Base-by-base conservation (phyloP, 768 basidiomycete species). In the Hygrocybe punicea region DNA sequence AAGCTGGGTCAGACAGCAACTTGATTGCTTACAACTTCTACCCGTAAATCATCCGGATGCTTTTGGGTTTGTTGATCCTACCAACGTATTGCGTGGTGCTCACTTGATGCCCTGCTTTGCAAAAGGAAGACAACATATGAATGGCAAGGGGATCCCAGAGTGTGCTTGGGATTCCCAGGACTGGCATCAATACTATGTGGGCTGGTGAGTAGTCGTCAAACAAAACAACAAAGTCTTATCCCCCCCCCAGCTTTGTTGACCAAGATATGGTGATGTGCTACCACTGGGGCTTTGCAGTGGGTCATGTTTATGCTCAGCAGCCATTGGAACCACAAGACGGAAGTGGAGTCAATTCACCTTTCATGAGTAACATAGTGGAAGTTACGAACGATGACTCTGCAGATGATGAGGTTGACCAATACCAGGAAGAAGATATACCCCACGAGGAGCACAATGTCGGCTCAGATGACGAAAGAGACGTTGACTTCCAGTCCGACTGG, bases 31-130 rank as follows among this genome's bases (percentile, higher is more conserved):
- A 3, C 55, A 56, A 0, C 72, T 71, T 42, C 48, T 65, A 2
- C 61, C 62, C 0, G 51, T 63, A 1, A 44, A 44, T 14, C 61
- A 70, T 0, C 11, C 46, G 0, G 58, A 55, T 10, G 60, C 72
- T 0, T 78, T 76, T 55, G 66, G 72, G 0, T 78, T 78, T 58
- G 19, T 78, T 1, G 69, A 76, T 55, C 75, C 74, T 1, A 48
- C 50, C 1, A 55, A 66, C 0, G 65, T 76, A 1, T 59, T 77
- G 1, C 59, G 65, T 1, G 67, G 51, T 0, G 60, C 60, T 11
- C 73, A 77, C 33, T 42, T 76, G 0, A 73, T 76, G 10, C 76
- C 75, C 1, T 62, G 57, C 0, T 78, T 72, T 47, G 46, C 54
- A 5, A 55, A 65, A 50, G 65, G 65, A 23, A 46, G 13, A 33